Percentiles rank a stretch among this genome's conserved stretches.
Conservation (phyloP, 1,284 basidiomycete genomes). For the Trametes hirsuta region DNA sequence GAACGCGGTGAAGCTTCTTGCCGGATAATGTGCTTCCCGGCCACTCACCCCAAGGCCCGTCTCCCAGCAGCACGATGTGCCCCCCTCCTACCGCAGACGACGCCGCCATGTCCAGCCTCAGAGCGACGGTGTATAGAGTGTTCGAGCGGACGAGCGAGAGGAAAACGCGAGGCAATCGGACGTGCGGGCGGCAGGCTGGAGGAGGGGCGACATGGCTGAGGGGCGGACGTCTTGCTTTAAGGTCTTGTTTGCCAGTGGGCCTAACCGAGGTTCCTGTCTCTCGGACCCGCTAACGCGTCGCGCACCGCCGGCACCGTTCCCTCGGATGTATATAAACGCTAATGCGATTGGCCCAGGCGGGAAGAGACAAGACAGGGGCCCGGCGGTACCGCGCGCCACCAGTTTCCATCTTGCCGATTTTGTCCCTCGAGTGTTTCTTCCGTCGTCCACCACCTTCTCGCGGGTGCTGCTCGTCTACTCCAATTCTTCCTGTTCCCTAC, state of each 20-base stretch:
- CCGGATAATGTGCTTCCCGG: background rate
- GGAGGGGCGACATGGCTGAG: background rate
- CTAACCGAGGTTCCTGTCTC: background rate
- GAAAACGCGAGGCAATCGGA: background rate
- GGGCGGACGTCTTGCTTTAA: conserved; percentile 2
- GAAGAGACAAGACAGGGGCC: background rate
- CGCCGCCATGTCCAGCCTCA: background rate
- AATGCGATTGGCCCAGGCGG: no score
- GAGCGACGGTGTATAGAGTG: background rate
- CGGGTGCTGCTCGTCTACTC: no score
- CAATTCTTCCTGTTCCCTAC: no score
- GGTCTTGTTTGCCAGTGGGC: conserved; percentile 1
- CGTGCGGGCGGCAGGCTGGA: background rate
- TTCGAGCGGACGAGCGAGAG: background rate
- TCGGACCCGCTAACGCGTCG: background rate
- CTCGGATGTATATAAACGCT: background rate
- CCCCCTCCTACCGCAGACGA: background rate
- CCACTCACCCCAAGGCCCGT: conserved; percentile 10
- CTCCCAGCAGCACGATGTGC: conserved; percentile 10
- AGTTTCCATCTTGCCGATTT: background rate
- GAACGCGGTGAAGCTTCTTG: background rate
- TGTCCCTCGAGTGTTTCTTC: background rate
- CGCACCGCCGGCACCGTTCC: background rate
- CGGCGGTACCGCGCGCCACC: background rate
- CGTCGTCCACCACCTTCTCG: no score